phyloP scores from a whole-genome alignment of 305 asterid species.

The Caryopteris hybrid region DNA sequence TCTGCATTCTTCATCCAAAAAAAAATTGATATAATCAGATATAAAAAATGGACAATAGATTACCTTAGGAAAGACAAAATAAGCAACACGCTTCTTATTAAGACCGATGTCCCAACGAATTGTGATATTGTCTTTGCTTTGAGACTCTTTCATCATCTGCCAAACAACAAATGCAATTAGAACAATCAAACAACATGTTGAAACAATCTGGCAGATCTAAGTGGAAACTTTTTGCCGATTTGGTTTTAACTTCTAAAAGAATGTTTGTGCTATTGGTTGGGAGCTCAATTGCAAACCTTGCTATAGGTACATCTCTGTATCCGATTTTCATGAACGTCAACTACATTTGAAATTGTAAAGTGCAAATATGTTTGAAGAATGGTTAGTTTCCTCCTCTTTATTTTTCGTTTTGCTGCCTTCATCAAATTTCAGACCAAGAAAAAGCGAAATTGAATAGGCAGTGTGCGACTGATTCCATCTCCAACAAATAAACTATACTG shows the following conservation, averaged over 20 bases:
- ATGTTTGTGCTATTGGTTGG: neutral
- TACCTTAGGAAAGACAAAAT: conserved; percentile 97
- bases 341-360: neutral
- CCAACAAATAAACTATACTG: neutral
- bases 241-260: neutral
- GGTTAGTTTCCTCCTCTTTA: neutral
- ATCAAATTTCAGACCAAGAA: neutral
- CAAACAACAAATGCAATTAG: conserved; percentile 23
- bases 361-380: neutral
- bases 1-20: conserved; percentile 17
- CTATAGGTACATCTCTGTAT: neutral
- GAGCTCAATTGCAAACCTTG: neutral
- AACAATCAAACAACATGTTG: neutral
- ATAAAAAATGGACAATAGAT: conserved; percentile 6
- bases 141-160: conserved; percentile 99
- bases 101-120: conserved; percentile 99
- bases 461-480: neutral
- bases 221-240: neutral
- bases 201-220: neutral
- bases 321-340: neutral
- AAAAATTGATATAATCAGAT: neutral
- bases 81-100: conserved; percentile 96
- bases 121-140: conserved; percentile 92
- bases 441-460: neutral
- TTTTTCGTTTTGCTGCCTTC: neutral